These are phyloP conservation scores for Cyathus striatus DNA, from an alignment of 768 basidiomycete genomes.

Conservation along the genomic window DNA sequence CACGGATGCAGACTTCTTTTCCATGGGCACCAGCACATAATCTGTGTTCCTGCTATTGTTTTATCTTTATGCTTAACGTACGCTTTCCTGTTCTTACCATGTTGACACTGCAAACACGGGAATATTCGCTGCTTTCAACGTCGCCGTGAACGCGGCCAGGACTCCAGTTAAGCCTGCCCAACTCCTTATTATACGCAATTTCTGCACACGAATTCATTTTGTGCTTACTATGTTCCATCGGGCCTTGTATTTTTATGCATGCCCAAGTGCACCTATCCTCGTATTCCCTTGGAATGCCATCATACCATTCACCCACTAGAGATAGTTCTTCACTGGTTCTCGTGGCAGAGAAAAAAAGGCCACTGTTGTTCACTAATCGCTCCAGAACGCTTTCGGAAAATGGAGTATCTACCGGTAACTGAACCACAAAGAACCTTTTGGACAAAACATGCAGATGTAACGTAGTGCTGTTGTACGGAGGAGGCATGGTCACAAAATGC, in stretches of 20 bases:
- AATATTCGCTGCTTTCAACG: background rate
- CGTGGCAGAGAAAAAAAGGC: background rate
- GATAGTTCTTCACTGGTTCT: background rate
- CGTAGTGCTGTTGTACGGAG: background rate
- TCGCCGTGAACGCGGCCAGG: background rate
- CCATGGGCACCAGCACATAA: background rate
- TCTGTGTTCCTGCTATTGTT: background rate
- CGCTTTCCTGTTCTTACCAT: background rate
- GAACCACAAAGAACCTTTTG: background rate
- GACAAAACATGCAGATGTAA: background rate
- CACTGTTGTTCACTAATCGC: background rate
- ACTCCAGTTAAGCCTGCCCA: background rate
- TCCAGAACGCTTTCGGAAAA: background rate
- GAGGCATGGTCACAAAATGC: too few relatives aligned
- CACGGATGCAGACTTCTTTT: background rate
- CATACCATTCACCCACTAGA: background rate
- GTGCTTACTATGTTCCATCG: background rate
- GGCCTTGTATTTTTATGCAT: background rate
- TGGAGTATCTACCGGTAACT: background rate
- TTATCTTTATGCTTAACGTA: background rate
- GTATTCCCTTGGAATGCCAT: background rate
- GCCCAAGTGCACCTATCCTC: background rate
- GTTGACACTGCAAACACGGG: background rate
- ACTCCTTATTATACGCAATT: too few relatives aligned
- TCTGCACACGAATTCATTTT: too few relatives aligned